Base-by-base conservation (phyloP, 2,329 filamentous ascomycete genomes). In the Ascochyta clinopodiicola region DNA sequence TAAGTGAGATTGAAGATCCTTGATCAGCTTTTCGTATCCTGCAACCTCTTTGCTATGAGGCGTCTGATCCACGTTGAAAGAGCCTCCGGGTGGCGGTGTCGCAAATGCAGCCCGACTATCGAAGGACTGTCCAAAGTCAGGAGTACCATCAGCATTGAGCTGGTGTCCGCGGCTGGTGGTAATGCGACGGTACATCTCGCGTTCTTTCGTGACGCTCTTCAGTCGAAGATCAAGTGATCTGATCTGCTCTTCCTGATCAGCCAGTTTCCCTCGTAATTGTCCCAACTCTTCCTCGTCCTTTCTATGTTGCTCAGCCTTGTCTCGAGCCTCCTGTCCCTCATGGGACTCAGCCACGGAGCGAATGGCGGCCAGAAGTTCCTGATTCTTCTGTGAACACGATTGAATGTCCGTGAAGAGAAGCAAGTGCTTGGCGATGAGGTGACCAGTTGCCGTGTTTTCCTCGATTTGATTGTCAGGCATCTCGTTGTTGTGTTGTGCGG, bases 111-210 rank as follows among this genome's bases (percentile, higher is more conserved):
- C 54, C 7, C 54, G 56, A 34, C 57, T 62, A 15, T 46, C 50
- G 22, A 67, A 64, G 0, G 66, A 67, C n/a, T 64, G 61, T 8
- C 59, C 66, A 47, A 68, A 68, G 3, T 68, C 63, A 15, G 61
- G 52, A 27, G 59, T 56, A 19, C 47, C 19, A 75, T 72, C 12
- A 72, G 84, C 71, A 70, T 84, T 69, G 73, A 78, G 87, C 75
- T 83, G 55, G 54, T 86, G 84, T 17, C 86, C 86, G 54, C 87
- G 84, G 59, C 95, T 90, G 63, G 94, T 90, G 27, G 97, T 84
- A 81, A 98, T 93, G 47, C 93, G 92, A 21, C 94, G 88, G 87
- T 97, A 98, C 86, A 97, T 97, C 72, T 99, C 94, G 59, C 95
- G 88, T 78, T 99, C 95, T 67, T 92, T 91, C 72, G 95, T 92